Evolutionary conservation across 2,329 filamentous ascomycete species (phyloP), one percentile per base, ranked within the genome.

Genomic region (Beauveria brongniartii): DNA sequence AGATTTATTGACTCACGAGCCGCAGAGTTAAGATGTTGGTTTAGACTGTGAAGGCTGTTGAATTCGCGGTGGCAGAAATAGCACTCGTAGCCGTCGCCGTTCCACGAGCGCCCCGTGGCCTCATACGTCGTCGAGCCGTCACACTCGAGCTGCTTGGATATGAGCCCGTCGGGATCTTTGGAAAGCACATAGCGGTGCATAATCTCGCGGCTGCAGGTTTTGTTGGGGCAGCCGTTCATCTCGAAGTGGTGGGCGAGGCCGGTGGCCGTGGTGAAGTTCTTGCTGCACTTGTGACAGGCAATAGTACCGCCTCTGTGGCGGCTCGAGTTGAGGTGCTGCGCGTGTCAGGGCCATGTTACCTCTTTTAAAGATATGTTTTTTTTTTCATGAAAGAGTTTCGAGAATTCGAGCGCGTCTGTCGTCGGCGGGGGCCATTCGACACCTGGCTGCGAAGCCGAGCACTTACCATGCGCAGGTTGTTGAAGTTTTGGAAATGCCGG

Each of bases 201-300:
- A 3, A 64, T 69, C 10, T 82, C 76, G 10, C 80, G 78, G 66
- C 81, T 77, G 1, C 85, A 48, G 0, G 68, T 71, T 0, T 81
- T 80, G 0, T 69, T 69, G 0, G 76, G 75, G 56, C 85, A 88
- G 0, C 74, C 69, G n/a, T 80, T 79, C 0, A 66, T 70, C 64
- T 88, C 85, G 1, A 88, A 69, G 63, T 88, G 82, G 67, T 84
- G 75, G 0, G 73, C 67, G 5, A 87, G 64, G 4, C 82, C 84
- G 1, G 79, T 82, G 1, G 83, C 82, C 0, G 79, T 78, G 12
- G 77, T 72, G 64, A 74, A 83, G 6, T 5, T 20, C 1, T 43
- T 62, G 41, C 72, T 67, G 71, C 85, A 88, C 67, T 82, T 86
- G 0, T 80, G 83, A 61, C 85, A 88, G 0, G 44, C 1, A 8